These are phyloP conservation scores for Leishmania martiniquensis DNA, from an alignment of 208 protist genomes.

Conservation along the genomic window DNA sequence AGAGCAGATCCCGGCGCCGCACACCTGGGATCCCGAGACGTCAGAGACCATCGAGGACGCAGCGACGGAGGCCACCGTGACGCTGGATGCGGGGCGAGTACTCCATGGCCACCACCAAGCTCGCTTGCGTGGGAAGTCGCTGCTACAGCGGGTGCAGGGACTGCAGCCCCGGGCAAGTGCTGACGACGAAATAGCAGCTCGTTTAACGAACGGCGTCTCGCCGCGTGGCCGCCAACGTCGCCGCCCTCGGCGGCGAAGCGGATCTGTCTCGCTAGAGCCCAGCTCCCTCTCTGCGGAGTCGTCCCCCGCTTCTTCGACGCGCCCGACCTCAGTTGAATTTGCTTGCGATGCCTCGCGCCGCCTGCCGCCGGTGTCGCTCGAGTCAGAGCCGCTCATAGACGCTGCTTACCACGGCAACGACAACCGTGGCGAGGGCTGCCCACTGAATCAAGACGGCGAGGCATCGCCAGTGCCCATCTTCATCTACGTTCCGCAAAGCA, in stretches of 20 bases:
- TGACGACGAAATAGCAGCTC: conserved; percentile 45
- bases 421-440: conserved; percentile 69
- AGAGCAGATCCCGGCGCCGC: conserved; percentile 79
- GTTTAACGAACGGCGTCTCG: conserved; percentile 2
- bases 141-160: conserved; percentile 54
- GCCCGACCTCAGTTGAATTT: conserved; percentile 7
- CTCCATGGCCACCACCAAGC: conserved; percentile 26
- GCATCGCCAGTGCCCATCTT: conserved; percentile 48
- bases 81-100: conserved; percentile 23
- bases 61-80: conserved; percentile 32
- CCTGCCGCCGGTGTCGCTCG: conserved; percentile 46
- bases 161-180: conserved; percentile 46
- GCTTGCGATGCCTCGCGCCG: conserved; percentile 32
- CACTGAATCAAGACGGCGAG: conserved; percentile 50
- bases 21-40: conserved; percentile 73
- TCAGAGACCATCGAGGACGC: conserved; percentile 50
- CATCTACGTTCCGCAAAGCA: conserved; percentile 25
- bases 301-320: background rate
- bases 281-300: background rate
- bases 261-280: background rate
- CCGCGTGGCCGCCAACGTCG: conserved; percentile 12
- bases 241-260: background rate
- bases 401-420: conserved; percentile 72
- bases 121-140: background rate
- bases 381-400: conserved; percentile 37